These are phyloP conservation scores for Petasospora fabianii DNA, from an alignment of 1,139 yeast species.

Conservation along the genomic window DNA sequence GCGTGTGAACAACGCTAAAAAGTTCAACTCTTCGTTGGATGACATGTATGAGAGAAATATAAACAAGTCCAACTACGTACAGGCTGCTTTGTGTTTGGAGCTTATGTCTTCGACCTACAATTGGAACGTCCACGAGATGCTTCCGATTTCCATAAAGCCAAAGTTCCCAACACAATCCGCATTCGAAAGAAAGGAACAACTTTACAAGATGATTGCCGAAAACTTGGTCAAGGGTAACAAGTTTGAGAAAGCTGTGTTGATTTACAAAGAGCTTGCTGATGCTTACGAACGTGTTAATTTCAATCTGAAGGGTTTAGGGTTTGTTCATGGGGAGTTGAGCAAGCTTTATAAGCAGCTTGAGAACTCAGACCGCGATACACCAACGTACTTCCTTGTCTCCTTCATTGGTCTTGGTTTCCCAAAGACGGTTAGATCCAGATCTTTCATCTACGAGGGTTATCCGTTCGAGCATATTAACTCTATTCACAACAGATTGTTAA, in stretches of 20 bases:
- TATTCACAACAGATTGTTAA: conserved; percentile 71
- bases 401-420: conserved; percentile 89
- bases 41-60: conserved; percentile 68
- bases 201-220: conserved; percentile 68
- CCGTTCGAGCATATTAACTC: conserved; percentile 88
- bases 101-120: conserved; percentile 71
- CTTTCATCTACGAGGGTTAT: conserved; percentile 79
- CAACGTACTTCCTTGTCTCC: conserved; percentile 76
- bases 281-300: conserved; percentile 72
- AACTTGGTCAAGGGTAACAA: conserved; percentile 71
- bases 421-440: conserved; percentile 65
- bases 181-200: conserved; percentile 75
- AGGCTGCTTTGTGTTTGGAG: conserved; percentile 80
- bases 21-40: conserved; percentile 73
- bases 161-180: conserved; percentile 75
- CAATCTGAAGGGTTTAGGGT: conserved; percentile 73
- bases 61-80: conserved; percentile 61
- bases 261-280: conserved; percentile 72
- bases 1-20: conserved; percentile 77
- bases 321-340: conserved; percentile 67
- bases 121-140: conserved; percentile 63
- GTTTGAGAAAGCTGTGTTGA: conserved; percentile 71
- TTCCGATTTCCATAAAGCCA: conserved; percentile 62
- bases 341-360: conserved; percentile 66
- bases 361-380: conserved; percentile 66